These are phyloP conservation scores for Arthroderma sp. DNA, from an alignment of 2,329 filamentous ascomycete species.

Conservation along the genomic window DNA sequence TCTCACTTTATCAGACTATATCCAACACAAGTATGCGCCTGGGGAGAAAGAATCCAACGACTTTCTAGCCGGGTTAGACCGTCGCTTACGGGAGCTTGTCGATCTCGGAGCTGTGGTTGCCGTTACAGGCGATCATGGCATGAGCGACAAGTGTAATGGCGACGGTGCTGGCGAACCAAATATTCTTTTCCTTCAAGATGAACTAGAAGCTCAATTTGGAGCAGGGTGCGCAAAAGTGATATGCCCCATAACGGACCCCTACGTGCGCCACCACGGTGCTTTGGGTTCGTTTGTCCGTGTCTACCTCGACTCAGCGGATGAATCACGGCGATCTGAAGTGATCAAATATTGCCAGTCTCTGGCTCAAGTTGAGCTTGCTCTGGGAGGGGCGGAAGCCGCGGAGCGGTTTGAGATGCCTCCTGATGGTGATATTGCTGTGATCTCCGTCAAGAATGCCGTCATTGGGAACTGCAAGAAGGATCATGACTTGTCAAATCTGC, in stretches of 20 bases:
- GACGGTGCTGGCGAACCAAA: constrained; percentile 21
- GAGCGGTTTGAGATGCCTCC: constrained; percentile 25
- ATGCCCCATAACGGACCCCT: constrained; percentile 34
- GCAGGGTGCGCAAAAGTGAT: constrained; percentile 24
- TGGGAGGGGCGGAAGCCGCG: constrained; percentile 22
- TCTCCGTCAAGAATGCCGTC: constrained; percentile 25
- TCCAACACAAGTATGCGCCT: constrained; percentile 34
- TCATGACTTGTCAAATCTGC: constrained; percentile 23
- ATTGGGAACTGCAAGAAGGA: constrained; percentile 24
- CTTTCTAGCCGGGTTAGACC: constrained; percentile 26
- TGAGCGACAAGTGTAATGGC: constrained; percentile 28
- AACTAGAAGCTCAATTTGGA: constrained; percentile 21
- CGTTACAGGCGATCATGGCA: constrained; percentile 33
- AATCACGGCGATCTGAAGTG: constrained; percentile 16
- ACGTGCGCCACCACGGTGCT: constrained; percentile 33
- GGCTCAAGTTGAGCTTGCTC: constrained; percentile 22
- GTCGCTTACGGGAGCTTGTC: constrained; percentile 20
- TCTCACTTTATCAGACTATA: constrained; percentile 32
- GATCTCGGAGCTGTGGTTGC: constrained; percentile 25
- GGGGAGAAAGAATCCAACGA: constrained; percentile 24
- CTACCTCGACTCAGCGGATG: constrained; percentile 18
- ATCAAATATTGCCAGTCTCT: constrained; percentile 18
- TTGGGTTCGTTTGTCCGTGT: constrained; percentile 32
- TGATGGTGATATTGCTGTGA: constrained; percentile 30
- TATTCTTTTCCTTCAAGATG: constrained; percentile 30